phyloP scores from a whole-genome alignment of 2,329 filamentous ascomycete genomes.

The Ophiostoma sp. region DNA sequence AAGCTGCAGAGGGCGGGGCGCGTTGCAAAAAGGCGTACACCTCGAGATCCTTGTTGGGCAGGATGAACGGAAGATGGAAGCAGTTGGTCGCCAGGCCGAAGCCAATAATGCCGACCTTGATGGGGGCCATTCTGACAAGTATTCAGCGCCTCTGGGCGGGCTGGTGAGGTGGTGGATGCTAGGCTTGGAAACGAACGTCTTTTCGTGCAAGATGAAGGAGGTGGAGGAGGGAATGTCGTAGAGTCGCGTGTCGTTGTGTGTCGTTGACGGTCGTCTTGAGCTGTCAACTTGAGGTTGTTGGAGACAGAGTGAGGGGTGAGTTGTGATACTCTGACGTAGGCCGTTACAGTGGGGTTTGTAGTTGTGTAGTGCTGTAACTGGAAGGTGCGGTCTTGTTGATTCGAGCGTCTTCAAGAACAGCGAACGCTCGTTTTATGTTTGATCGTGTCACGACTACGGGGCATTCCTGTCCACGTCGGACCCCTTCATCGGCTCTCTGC shows the following conservation, averaged over 20 bases:
- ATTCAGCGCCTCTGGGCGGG: neutral
- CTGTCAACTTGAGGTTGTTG: neutral
- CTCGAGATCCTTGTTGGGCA: constrained; percentile 46
- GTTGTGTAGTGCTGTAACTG: neutral
- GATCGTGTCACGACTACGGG: too few relatives aligned
- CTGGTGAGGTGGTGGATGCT: neutral
- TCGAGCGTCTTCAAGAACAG: neutral
- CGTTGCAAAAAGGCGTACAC: constrained; percentile 52
- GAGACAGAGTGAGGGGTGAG: neutral
- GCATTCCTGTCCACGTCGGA: too few relatives aligned
- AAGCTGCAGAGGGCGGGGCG: constrained; percentile 35
- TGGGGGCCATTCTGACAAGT: constrained; percentile 24
- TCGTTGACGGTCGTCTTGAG: too few relatives aligned
- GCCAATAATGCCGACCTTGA: constrained; percentile 53
- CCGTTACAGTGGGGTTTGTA: neutral
- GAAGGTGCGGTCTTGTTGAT: too few relatives aligned
- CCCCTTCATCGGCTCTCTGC: too few relatives aligned
- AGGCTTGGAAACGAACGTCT: neutral
- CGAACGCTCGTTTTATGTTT: neutral
- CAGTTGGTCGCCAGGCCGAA: constrained; percentile 51
- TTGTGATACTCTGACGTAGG: neutral
- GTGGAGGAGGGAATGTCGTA: neutral
- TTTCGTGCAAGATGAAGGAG: neutral
- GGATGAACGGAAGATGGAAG: constrained; percentile 54
- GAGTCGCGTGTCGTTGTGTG: too few relatives aligned